Evolutionary conservation across 2,329 filamentous ascomycete genomes (phyloP).

Genomic region (Aureobasidium sp.): DNA sequence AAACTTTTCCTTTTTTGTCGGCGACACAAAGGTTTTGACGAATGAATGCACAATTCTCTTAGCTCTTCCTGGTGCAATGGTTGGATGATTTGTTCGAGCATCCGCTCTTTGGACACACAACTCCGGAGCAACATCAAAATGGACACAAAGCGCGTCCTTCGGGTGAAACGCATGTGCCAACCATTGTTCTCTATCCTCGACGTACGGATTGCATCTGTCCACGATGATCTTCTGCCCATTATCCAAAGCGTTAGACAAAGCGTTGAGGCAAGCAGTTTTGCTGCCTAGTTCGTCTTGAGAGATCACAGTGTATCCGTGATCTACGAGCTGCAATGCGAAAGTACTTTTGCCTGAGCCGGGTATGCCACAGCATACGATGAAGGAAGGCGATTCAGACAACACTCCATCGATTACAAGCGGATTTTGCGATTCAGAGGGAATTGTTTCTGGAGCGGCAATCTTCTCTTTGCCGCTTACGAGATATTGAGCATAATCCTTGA

Average conservation of each 20-base stretch:
- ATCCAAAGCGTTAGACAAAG: background rate
- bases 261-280: constrained; percentile 9
- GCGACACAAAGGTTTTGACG: constrained; percentile 1
- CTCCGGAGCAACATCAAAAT: constrained; percentile 4
- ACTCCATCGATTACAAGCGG: background rate
- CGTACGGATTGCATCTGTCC: constrained; percentile 15
- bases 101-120: constrained; percentile 14
- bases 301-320: background rate
- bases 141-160: background rate
- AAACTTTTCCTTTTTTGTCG: constrained; percentile 11
- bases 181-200: constrained; percentile 9
- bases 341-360: constrained; percentile 17
- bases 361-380: constrained; percentile 14
- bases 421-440: background rate
- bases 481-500: constrained; percentile 11
- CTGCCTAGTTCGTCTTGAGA: constrained; percentile 16
- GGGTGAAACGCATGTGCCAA: constrained; percentile 12
- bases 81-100: constrained; percentile 15
- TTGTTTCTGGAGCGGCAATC: too few species aligned
- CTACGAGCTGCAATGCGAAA: constrained; percentile 1
- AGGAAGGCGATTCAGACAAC: background rate
- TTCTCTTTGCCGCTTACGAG: background rate
- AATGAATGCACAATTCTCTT: constrained; percentile 10
- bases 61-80: constrained; percentile 13
- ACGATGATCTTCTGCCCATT: background rate